These are phyloP conservation scores for Debaryomyces sp. DNA, from an alignment of 1,139 yeast genomes.

Conservation along the genomic window DNA sequence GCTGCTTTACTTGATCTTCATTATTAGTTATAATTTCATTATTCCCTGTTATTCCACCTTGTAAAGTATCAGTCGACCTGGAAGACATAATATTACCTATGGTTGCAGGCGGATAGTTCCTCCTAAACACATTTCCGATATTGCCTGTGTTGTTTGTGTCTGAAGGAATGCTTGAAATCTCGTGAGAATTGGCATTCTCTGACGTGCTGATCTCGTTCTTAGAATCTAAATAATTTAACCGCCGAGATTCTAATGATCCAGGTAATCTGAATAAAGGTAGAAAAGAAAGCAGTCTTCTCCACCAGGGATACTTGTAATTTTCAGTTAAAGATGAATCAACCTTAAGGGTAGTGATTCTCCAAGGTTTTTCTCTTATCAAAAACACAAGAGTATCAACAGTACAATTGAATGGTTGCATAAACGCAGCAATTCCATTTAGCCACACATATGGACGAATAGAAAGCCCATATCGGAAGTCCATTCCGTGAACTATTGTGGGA, in stretches of 20 bases:
- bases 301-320: background rate
- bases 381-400: constrained; percentile 77
- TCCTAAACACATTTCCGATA: background rate
- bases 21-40: background rate
- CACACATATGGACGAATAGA: constrained; percentile 57
- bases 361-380: constrained; percentile 76
- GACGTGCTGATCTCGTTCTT: background rate
- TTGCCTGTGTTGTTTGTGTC: background rate
- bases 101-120: background rate
- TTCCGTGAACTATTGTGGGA: constrained; percentile 69
- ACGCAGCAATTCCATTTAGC: constrained; percentile 68
- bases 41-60: background rate
- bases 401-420: constrained; percentile 81
- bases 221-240: background rate
- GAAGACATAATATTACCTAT: background rate
- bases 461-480: constrained; percentile 55
- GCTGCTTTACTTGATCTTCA: background rate
- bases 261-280: constrained; percentile 6
- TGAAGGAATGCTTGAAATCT: background rate
- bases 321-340: background rate
- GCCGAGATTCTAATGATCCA: background rate
- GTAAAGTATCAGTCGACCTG: background rate
- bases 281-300: constrained; percentile 7
- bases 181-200: background rate
- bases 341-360: constrained; percentile 36